Evolutionary conservation across 441 rosid genomes (phyloP).

Genomic region (Breynia disticha): DNA sequence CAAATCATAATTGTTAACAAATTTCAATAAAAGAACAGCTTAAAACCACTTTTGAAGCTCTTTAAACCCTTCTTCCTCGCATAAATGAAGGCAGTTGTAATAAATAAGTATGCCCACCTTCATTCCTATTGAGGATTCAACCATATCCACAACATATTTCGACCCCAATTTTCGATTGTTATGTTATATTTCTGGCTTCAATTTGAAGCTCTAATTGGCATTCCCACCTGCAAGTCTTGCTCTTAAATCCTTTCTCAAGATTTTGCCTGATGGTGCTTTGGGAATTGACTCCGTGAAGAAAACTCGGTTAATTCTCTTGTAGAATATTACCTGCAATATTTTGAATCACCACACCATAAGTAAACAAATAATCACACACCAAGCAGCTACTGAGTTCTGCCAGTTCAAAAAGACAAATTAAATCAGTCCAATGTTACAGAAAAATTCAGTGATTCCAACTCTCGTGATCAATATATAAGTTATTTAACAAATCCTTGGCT

Average conservation of each 20-base stretch:
- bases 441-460: too few relatives aligned
- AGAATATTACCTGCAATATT: conserved; percentile 45
- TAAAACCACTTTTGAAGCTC: too few relatives aligned
- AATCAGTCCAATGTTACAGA: too few relatives aligned
- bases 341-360: neutral
- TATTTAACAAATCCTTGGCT: too few relatives aligned
- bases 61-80: neutral
- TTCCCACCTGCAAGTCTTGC: conserved; percentile 24
- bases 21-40: too few relatives aligned
- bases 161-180: neutral
- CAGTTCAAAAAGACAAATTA: too few relatives aligned
- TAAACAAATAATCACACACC: neutral
- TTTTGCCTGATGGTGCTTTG: conserved; percentile 56
- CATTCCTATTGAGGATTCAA: neutral
- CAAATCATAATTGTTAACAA: too few relatives aligned
- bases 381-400: too few relatives aligned
- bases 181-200: neutral
- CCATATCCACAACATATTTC: neutral
- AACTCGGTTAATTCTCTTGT: conserved; percentile 45
- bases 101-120: neutral
- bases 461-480: too few relatives aligned
- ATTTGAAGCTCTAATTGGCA: neutral
- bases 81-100: neutral
- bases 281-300: conserved; percentile 54
- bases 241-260: conserved; percentile 47